Evolutionary conservation across 2,329 filamentous ascomycete genomes (phyloP), one percentile per base, ranked within the genome.

Genomic region (Alternaria hordeiaustralica): DNA sequence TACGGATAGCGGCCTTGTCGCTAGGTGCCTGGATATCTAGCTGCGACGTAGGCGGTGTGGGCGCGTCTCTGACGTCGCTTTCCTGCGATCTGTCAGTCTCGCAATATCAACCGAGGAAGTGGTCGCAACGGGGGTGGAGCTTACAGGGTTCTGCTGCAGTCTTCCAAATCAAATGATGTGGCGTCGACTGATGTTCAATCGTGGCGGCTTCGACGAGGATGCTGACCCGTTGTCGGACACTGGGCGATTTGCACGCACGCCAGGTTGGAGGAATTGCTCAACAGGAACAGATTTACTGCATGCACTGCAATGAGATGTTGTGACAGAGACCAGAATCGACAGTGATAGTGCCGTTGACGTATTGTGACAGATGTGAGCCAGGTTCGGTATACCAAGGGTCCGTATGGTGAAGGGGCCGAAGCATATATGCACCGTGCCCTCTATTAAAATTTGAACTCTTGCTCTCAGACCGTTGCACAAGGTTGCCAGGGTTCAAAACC

Each of bases 361-460:
- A 28, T 55, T 54, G 49, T 41, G 59, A 55, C 46, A 46, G 58
- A 59, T 55, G 30, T 54, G 46, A 61, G 56, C 53, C 59, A 58
- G 67, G 56, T 54, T 68, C 33, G 55, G 61, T 58, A 59, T 61
- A 56, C 20, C 49, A 54, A 45, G 30, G 46, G 45, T 57, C 57
- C 57, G 60, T 59, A 68, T 61, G 55, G 65, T 65, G 69, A 68
- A 76, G 71, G 74, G 64, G 68, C 65, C 58, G 68, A 63, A 75
- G 71, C 74, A 75, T 78, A 78, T 78, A 79, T 78, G 77, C 74
- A 74, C 71, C 58, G 70, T 71, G 66, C 73, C 47, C 73, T 72
- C 70, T 63, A 64, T 65, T 70, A 61, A 69, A 67, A 70, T 67
- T 71, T 71, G 67, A 69, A 62, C 72, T 67, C 65, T 67, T 72